Base-by-base conservation (phyloP, 352 stramenopile genomes). In the Pythium inflatum region DNA sequence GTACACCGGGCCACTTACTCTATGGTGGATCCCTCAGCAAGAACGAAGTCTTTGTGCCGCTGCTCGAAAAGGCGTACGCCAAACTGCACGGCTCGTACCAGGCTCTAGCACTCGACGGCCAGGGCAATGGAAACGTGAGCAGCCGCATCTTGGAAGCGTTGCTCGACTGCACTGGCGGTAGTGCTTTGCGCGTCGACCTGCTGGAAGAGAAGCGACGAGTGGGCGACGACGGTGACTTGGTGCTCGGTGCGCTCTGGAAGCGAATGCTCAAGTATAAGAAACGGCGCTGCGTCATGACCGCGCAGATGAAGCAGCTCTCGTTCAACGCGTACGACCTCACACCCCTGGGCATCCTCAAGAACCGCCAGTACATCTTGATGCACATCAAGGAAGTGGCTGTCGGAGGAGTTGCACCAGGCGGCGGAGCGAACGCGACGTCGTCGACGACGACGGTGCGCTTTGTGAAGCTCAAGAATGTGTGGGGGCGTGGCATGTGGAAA, bases 31-130 rank as follows among this genome's bases (percentile, higher is more conserved):
- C 79, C 33, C 31, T 82, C 14, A 82, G 94, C 65, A 84, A 83
- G 61, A 97, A 93, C 61, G 91, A 97, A 77, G 76, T 97, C 2
- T 97, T 94, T 69, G 72, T 98, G 28, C 77, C 84, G 25, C 74
- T 97, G 9, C 62, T 98, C 9, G 91, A 97, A 67, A 98, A 98
- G 62, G 90, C 90, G 31, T 97, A 93, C 56, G 90, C 90, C 14
- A 97, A 97, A 74, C 73, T 97, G 14, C 89, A 96, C 34, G 90
- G 91, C 5, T 93, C 75, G 22, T 90, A 90, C 60, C 80, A 92
- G 38, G 46, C 63, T 24, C 65, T 92, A 9, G 71, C 85, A 14
- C 80, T 86, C 34, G 72, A 77, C 20, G 61, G 70, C 24, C 75
- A 78, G 6, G 79, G 81, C 0, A 68, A 60, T 16, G 78, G 77